Percentiles rank a stretch among this genome's conserved stretches.
These are phyloP conservation scores for Monosporozyma solicola DNA, from an alignment of 805 yeast species.

Conservation along the genomic window DNA sequence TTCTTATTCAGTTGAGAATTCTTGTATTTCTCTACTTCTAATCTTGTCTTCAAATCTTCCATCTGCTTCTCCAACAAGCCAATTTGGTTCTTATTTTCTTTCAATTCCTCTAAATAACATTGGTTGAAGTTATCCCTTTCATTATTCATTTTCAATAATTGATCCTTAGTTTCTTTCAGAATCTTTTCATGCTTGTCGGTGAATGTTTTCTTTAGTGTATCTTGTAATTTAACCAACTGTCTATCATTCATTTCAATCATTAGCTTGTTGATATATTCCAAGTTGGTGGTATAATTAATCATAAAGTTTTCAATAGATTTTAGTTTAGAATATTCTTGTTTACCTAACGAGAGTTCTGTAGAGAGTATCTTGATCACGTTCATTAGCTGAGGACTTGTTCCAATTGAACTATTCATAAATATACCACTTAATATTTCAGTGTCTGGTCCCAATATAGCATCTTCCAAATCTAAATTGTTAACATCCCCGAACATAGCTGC, in stretches of 20 bases:
- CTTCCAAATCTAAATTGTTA: conserved; percentile 39
- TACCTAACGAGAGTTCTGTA: conserved; percentile 47
- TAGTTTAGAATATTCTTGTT: conserved; percentile 48
- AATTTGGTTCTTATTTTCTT: conserved; percentile 11
- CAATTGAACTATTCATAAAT: conserved; percentile 50
- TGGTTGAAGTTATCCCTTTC: conserved; percentile 12
- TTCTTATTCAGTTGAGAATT: conserved; percentile 16
- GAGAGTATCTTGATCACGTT: conserved; percentile 47
- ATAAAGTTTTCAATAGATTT: conserved; percentile 48
- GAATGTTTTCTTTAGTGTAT: conserved; percentile 21
- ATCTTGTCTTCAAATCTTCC: conserved; percentile 26
- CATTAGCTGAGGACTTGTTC: conserved; percentile 47
- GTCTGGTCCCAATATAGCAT: conserved; percentile 39
- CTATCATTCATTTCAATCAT: conserved; percentile 28
- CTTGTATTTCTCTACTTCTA: conserved; percentile 29
- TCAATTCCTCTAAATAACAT: conserved; percentile 6
- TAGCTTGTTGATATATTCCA: conserved; percentile 24
- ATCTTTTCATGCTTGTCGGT: conserved; percentile 20
- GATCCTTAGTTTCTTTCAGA: conserved; percentile 14
- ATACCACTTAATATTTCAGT: conserved; percentile 45
- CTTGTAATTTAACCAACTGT: conserved; percentile 22
- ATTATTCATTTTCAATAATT: conserved; percentile 11
- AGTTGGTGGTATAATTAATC: conserved; percentile 35
- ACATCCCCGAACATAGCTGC: conserved; percentile 57
- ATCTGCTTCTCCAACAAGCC: conserved; percentile 19